phyloP scores from a whole-genome alignment of 1,284 basidiomycete species.

The Rhodotorula sp. region DNA sequence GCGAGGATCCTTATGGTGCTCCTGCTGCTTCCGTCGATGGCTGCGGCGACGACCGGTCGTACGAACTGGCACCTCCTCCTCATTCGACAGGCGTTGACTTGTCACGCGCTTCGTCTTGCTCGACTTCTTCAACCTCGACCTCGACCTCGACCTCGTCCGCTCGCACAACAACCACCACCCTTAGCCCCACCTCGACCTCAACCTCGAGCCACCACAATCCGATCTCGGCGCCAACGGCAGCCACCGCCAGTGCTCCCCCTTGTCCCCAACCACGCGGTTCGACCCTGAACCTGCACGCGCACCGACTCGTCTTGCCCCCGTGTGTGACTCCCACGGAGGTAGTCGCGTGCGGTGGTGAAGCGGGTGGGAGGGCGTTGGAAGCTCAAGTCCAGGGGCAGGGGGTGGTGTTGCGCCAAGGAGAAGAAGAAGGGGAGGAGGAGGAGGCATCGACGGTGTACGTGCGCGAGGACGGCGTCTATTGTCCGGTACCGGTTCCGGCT shows the following conservation, averaged over 20 bases:
- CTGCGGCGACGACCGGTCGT: too few species aligned
- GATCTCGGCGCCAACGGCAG: not conserved
- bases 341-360: not conserved
- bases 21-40: too few species aligned
- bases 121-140: not conserved
- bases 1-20: too few species aligned
- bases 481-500: not conserved
- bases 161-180: not conserved
- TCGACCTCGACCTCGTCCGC: not conserved
- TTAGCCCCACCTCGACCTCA: not conserved
- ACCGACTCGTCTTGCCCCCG: not conserved
- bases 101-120: not conserved
- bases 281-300: not conserved
- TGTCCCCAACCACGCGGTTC: not conserved
- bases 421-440: not conserved
- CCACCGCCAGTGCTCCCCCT: not conserved
- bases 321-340: conserved; percentile 11
- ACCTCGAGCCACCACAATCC: not conserved
- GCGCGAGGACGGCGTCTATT: not conserved
- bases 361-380: conserved; percentile 8
- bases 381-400: not conserved
- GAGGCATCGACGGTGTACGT: not conserved
- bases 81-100: too few species aligned
- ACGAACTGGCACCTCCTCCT: too few species aligned
- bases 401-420: not conserved